phyloP scores from a whole-genome alignment of 306 rosid genomes.

The Argentina anserina region DNA sequence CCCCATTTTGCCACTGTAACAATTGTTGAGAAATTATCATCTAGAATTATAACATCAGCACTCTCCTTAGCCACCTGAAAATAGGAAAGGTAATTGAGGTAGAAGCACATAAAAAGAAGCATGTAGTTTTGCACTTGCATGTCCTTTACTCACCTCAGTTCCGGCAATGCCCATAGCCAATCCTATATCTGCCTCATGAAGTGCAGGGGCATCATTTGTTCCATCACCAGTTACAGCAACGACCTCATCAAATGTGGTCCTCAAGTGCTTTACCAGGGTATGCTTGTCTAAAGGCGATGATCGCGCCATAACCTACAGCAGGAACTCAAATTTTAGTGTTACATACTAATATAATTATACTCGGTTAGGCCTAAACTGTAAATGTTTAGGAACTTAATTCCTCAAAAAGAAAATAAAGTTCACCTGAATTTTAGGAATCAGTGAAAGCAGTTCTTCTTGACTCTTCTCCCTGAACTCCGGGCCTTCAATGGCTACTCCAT shows the following conservation, averaged over 20 bases:
- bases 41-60: constrained; percentile 95
- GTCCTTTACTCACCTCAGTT: constrained; percentile 68
- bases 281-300: constrained; percentile 97
- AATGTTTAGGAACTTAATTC: background rate
- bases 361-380: constrained; percentile 1
- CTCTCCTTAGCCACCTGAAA: constrained; percentile 95
- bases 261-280: constrained; percentile 78
- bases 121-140: background rate
- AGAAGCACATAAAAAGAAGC: background rate
- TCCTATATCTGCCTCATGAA: constrained; percentile 98
- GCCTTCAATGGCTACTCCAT: constrained; percentile 98
- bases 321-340: constrained; percentile 18
- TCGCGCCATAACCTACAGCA: constrained; percentile 83
- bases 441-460: constrained; percentile 54
- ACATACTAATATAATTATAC: constrained; percentile 15
- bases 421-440: constrained; percentile 96
- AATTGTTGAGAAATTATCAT: constrained; percentile 95
- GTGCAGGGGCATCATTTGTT: constrained; percentile 98
- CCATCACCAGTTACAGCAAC: constrained; percentile 99
- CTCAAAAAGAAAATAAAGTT: constrained; percentile 17
- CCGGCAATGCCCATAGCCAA: constrained; percentile 99
- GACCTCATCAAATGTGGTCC: constrained; percentile 83
- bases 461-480: constrained; percentile 85
- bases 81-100: constrained; percentile 12
- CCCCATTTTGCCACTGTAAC: constrained; percentile 99